Evolutionary conservation across 768 basidiomycete genomes (phyloP), one percentile per base, ranked within the genome.

Genomic region (Amanita rimosa): DNA sequence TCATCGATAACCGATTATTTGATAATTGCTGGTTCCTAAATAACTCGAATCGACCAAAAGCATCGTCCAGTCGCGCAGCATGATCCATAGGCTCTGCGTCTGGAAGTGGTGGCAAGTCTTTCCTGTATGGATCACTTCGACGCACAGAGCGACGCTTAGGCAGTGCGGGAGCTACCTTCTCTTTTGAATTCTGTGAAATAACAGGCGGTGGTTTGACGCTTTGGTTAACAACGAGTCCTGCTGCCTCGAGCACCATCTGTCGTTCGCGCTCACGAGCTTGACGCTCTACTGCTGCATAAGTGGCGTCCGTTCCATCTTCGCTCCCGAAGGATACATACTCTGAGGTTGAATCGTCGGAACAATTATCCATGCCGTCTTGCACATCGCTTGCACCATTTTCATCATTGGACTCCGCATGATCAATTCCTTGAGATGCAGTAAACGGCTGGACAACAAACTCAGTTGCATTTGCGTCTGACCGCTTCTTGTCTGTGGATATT

Each of bases 11-110:
- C 16, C 48, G 39, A 17, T 49, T 43, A 17, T 42, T 26, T 36
- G 48, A 49, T 26, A 49, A 24, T 54, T 74, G 72, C 38, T 64
- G 66, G 57, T 79, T 77, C 58, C 78, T 78, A 64, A 83, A 93
- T n/a, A 81, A 71, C 60, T 94, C 88, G 59, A 95, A 96, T 33
- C 90, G 74, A 49, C 88, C 87, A 61, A 85, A 95, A 0, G 93
- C 93, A 61, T 95, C 91, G 56, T 91, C 84, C 33, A 86, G 66
- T 4, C 63, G 69, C 3, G 62, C 59, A 38, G 68, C 65, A 53
- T 74, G 68, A 38, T 75, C 69, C 10, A 62, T 59, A 4, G n/a
- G 55, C 52, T 36, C 59, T 58, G 64, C 55, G 13, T 54, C 58
- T 1, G 79, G 80, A 2, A 76, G 58, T 0, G 75, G 69, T 4